Evolutionary conservation across 2,329 filamentous ascomycete genomes (phyloP).

Genomic region (Fonsecaea pedrosoi): DNA sequence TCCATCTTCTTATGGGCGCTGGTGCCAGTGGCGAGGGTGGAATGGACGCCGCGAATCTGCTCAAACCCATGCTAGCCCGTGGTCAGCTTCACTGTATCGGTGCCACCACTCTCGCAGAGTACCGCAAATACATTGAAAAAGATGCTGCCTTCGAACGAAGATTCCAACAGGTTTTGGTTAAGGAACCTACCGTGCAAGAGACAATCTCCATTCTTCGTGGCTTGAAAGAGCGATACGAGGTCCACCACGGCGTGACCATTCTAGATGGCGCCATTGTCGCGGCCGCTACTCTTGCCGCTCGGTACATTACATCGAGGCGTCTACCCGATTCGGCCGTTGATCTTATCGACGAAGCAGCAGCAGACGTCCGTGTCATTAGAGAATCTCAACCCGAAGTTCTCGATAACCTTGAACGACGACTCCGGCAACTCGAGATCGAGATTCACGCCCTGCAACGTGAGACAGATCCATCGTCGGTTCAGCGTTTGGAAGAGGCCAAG

Average conservation of each 20-base stretch:
- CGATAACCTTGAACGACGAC: slow-evolving; percentile 88
- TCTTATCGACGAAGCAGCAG: slow-evolving; percentile 92
- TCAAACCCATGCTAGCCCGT: slow-evolving; percentile 97
- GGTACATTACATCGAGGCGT: slow-evolving; percentile 88
- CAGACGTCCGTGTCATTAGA: slow-evolving; percentile 91
- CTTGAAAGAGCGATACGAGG: slow-evolving; percentile 96
- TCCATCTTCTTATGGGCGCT: slow-evolving; percentile 97
- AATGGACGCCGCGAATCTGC: slow-evolving; percentile 96
- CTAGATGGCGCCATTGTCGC: slow-evolving; percentile 91
- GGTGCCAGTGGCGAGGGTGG: slow-evolving; percentile 93
- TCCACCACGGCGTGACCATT: slow-evolving; percentile 97
- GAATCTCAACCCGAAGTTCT: slow-evolving; percentile 97
- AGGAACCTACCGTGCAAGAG: slow-evolving; percentile 86
- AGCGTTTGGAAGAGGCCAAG: slow-evolving; percentile 80
- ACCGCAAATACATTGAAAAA: slow-evolving; percentile 99
- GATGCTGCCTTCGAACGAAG: slow-evolving; percentile 96
- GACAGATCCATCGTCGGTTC: slow-evolving; percentile 89
- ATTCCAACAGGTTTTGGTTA: slow-evolving; percentile 97
- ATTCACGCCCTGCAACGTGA: slow-evolving; percentile 94
- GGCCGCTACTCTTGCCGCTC: slow-evolving; percentile 86
- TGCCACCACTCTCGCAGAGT: slow-evolving; percentile 92
- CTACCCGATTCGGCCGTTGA: slow-evolving; percentile 97
- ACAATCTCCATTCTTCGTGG: slow-evolving; percentile 98
- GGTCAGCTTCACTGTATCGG: slow-evolving; percentile 98
- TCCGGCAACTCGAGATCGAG: slow-evolving; percentile 93